phyloP scores from a whole-genome alignment of 441 rosid genomes.

The Lepidium campestre region DNA sequence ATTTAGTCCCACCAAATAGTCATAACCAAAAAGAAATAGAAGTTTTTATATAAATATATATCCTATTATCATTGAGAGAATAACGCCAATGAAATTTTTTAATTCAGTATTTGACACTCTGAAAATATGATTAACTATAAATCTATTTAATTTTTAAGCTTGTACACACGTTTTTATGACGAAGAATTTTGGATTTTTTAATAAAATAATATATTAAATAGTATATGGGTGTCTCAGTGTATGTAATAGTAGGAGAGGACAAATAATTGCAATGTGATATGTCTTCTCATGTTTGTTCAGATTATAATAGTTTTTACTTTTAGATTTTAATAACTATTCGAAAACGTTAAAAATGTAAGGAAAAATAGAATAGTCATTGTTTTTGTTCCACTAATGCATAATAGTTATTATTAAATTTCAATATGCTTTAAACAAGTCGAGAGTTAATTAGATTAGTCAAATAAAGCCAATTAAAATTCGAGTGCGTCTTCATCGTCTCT shows the following conservation, averaged over 20 bases:
- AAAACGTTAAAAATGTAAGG: too few relatives aligned
- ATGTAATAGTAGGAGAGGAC: not conserved
- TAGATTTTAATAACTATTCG: too few relatives aligned
- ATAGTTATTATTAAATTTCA: too few relatives aligned
- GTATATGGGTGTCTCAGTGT: not conserved
- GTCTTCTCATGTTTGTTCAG: not conserved
- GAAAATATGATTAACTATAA: not conserved
- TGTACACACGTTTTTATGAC: not conserved
- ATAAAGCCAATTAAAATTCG: too few relatives aligned
- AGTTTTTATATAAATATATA: not conserved
- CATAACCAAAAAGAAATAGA: not conserved
- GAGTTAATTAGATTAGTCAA: too few relatives aligned
- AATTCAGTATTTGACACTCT: not conserved
- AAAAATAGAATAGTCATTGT: too few relatives aligned
- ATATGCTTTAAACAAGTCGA: too few relatives aligned
- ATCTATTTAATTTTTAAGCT: not conserved
- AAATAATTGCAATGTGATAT: not conserved
- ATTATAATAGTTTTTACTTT: too few relatives aligned
- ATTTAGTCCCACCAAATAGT: not conserved
- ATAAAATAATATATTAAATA: not conserved
- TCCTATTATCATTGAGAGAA: not conserved
- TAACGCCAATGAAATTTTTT: not conserved
- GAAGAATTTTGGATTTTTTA: not conserved
- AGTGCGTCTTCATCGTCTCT: too few relatives aligned
- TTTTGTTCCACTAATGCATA: too few relatives aligned